These are phyloP conservation scores for Entonaema liquescens DNA, from an alignment of 495 filamentous ascomycete species.

Conservation along the genomic window DNA sequence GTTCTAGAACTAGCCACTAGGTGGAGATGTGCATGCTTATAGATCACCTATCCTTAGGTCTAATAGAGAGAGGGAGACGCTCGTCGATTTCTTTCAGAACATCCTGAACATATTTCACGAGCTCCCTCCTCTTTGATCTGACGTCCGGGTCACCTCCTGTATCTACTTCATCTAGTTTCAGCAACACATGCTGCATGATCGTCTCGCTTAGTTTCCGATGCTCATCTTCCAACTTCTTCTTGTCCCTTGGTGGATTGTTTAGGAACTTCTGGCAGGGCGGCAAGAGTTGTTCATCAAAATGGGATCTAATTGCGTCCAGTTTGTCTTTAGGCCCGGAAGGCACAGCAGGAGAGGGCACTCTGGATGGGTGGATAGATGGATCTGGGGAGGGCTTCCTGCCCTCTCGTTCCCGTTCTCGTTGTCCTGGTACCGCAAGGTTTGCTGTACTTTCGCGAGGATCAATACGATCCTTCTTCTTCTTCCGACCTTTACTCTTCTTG, in stretches of 20 bases:
- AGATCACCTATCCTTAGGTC: conserved; percentile 28
- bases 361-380: conserved; percentile 42
- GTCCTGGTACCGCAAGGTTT: conserved; percentile 45
- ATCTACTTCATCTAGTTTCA: conserved; percentile 88
- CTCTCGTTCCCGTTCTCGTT: conserved; percentile 24
- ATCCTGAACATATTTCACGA: conserved; percentile 78
- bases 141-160: conserved; percentile 71
- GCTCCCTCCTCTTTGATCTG: conserved; percentile 72
- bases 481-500: conserved; percentile 54
- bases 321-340: conserved; percentile 69
- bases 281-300: conserved; percentile 71
- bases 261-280: conserved; percentile 74
- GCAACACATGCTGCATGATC: conserved; percentile 79
- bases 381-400: conserved; percentile 32
- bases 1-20: not conserved
- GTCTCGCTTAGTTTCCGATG: conserved; percentile 84
- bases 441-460: conserved; percentile 51
- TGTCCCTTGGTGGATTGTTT: conserved; percentile 70
- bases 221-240: conserved; percentile 75
- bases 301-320: conserved; percentile 71
- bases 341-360: conserved; percentile 42
- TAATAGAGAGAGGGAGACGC: conserved; percentile 11
- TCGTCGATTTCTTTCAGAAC: conserved; percentile 71
- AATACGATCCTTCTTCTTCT: conserved; percentile 51
- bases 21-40: not conserved